These are phyloP conservation scores for Uronychia binucleata DNA, from an alignment of 73 alveolate species.

Conservation along the genomic window DNA sequence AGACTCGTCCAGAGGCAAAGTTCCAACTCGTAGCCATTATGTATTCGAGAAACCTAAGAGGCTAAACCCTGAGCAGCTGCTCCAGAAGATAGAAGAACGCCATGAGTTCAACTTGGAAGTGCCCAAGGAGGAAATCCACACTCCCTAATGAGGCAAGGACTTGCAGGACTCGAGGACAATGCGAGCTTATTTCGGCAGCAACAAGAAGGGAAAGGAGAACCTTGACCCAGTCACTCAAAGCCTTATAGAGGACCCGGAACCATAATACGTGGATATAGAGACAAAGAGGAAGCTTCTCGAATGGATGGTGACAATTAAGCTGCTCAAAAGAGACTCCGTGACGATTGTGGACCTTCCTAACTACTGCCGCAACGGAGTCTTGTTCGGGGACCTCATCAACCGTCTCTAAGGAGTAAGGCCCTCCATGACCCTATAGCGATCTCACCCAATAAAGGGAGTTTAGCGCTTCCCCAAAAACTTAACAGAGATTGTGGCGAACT, in stretches of 20 bases:
- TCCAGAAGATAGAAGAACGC: too few species aligned
- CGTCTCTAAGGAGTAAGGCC: conserved; percentile 31
- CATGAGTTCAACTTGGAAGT: too few species aligned
- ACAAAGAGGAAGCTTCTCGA: conserved; percentile 36
- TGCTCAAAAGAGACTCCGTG: conserved; percentile 31
- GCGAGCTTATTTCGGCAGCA: background rate
- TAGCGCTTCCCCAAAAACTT: conserved; percentile 62
- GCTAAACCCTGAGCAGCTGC: too few species aligned
- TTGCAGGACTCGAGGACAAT: too few species aligned
- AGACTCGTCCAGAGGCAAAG: too few species aligned
- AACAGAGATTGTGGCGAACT: conserved; percentile 44
- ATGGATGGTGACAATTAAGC: conserved; percentile 56
- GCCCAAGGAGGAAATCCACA: background rate
- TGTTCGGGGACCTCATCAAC: conserved; percentile 57
- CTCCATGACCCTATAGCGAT: background rate
- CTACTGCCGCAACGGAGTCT: conserved; percentile 70
- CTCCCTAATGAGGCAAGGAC: background rate
- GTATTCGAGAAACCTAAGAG: too few species aligned
- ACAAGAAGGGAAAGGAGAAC: background rate
- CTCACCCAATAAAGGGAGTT: conserved; percentile 54
- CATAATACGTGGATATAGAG: conserved; percentile 16
- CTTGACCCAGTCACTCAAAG: background rate
- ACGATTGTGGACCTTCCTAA: conserved; percentile 38
- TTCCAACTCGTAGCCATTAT: too few species aligned
- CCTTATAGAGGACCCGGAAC: background rate